Evolutionary conservation across 805 yeast genomes (phyloP).

Genomic region (Metschnikowia lochheadii): DNA sequence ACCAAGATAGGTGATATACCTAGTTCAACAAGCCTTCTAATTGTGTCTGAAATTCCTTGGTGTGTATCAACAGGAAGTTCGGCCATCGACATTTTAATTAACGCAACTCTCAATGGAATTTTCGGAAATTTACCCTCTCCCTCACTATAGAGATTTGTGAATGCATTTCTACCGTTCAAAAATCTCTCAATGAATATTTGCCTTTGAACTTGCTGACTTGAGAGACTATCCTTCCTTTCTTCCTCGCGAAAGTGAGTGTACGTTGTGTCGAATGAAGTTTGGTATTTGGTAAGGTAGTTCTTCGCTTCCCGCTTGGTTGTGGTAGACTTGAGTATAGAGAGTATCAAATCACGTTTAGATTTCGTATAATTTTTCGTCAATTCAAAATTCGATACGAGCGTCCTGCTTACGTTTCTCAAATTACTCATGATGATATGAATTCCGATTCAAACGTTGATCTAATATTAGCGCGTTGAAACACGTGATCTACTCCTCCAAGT

Average conservation of each 20-base stretch:
- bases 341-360: constrained; percentile 64
- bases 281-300: constrained; percentile 71
- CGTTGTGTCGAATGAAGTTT: constrained; percentile 37
- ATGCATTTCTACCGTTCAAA: constrained; percentile 30
- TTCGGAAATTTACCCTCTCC: constrained; percentile 33
- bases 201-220: constrained; percentile 25
- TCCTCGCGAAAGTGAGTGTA: constrained; percentile 7
- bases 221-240: constrained; percentile 17
- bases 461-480: constrained; percentile 5
- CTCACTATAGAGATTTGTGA: constrained; percentile 29
- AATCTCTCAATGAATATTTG: constrained; percentile 32
- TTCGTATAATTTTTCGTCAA: constrained; percentile 33
- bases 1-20: constrained; percentile 76
- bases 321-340: constrained; percentile 81
- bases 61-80: constrained; percentile 30
- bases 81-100: constrained; percentile 48
- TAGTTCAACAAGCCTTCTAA: constrained; percentile 49
- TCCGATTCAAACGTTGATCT: neutral
- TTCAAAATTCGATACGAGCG: constrained; percentile 36
- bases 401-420: constrained; percentile 24
- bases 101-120: constrained; percentile 50
- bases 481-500: constrained; percentile 12
- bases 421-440: constrained; percentile 23
- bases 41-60: constrained; percentile 51
- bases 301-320: constrained; percentile 92